A percentile compares a stretch with the other conserved stretches of the same genome.
Conservation (phyloP, 2,329 filamentous ascomycete genomes). For the Neofusicoccum ribis region DNA sequence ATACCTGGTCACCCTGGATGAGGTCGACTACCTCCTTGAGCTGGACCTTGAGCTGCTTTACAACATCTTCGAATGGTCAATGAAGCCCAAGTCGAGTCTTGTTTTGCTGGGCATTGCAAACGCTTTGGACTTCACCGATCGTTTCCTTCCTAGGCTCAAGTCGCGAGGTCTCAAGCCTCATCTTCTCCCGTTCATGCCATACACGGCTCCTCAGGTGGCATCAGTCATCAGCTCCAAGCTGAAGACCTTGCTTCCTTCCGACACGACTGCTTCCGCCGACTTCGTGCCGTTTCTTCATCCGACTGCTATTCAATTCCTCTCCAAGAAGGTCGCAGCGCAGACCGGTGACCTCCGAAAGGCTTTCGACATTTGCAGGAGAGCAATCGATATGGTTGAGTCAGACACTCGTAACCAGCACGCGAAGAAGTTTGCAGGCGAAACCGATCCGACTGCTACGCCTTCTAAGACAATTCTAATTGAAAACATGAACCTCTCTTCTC, state of each 20-base stretch:
- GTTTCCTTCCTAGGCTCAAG: slow-evolving; percentile 90
- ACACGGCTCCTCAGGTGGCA: slow-evolving; percentile 84
- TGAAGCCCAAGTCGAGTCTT: slow-evolving; percentile 76
- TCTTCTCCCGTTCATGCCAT: slow-evolving; percentile 88
- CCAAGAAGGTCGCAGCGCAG: slow-evolving; percentile 91
- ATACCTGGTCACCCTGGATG: slow-evolving; percentile 86
- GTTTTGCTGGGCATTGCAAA: slow-evolving; percentile 93
- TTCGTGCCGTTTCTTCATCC: slow-evolving; percentile 89
- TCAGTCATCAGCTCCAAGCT: slow-evolving; percentile 83
- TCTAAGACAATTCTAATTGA: slow-evolving; percentile 78
- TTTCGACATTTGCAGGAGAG: slow-evolving; percentile 88
- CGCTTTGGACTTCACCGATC: slow-evolving; percentile 90
- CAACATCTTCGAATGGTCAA: slow-evolving; percentile 93
- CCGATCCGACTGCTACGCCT: slow-evolving; percentile 61
- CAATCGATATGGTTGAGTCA: slow-evolving; percentile 83
- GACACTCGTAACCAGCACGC: slow-evolving; percentile 77
- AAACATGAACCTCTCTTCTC: slow-evolving; percentile 71
- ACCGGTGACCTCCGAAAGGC: slow-evolving; percentile 93
- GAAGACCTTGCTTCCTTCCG: slow-evolving; percentile 66
- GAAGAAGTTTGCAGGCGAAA: slow-evolving; percentile 55
- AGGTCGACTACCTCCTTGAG: slow-evolving; percentile 91
- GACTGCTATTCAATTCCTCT: slow-evolving; percentile 88
- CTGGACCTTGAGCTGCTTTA: slow-evolving; percentile 88
- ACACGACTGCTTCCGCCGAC: slow-evolving; percentile 49
- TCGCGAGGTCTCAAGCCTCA: slow-evolving; percentile 87